Evolutionary conservation across 2,329 filamentous ascomycete species (phyloP).

Genomic region (Immersiporthe knoxdaviesiana): DNA sequence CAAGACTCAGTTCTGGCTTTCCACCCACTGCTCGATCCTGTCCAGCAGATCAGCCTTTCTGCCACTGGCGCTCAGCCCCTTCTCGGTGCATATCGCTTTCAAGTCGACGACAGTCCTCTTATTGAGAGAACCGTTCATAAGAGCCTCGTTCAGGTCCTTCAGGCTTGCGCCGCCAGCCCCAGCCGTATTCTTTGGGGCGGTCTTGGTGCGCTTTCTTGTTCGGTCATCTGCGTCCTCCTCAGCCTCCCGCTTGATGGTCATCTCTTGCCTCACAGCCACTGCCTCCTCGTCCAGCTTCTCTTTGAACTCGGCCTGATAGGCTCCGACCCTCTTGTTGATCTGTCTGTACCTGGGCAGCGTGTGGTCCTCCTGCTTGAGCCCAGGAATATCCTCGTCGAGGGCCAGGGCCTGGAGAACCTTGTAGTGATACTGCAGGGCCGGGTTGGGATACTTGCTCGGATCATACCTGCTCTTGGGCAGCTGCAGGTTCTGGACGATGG

Average conservation of each 20-base stretch:
- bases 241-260: slow-evolving; percentile 56
- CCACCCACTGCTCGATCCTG: slow-evolving; percentile 60
- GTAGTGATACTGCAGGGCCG: slow-evolving; percentile 95
- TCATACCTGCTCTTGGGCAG: slow-evolving; percentile 85
- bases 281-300: slow-evolving; percentile 64
- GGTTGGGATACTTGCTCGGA: slow-evolving; percentile 87
- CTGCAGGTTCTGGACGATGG: slow-evolving; percentile 82
- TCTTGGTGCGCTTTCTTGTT: slow-evolving; percentile 52
- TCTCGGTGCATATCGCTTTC: slow-evolving; percentile 51
- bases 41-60: slow-evolving; percentile 60
- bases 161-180: slow-evolving; percentile 44
- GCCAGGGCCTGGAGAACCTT: slow-evolving; percentile 89
- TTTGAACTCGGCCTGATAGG: slow-evolving; percentile 78
- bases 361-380: slow-evolving; percentile 68
- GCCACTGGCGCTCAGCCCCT: slow-evolving; percentile 53
- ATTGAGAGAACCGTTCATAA: slow-evolving; percentile 50
- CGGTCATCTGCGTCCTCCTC: slow-evolving; percentile 46
- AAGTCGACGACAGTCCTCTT: slow-evolving; percentile 60
- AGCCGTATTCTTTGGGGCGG: slow-evolving; percentile 34
- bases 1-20: slow-evolving; percentile 34
- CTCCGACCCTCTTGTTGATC: slow-evolving; percentile 85
- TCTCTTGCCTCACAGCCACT: slow-evolving; percentile 41
- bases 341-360: slow-evolving; percentile 84
- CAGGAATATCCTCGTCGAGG: slow-evolving; percentile 86
- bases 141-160: slow-evolving; percentile 50